phyloP scores from a whole-genome alignment of 2,329 filamentous ascomycete species.

The Ophiostoma triangulosporum region DNA sequence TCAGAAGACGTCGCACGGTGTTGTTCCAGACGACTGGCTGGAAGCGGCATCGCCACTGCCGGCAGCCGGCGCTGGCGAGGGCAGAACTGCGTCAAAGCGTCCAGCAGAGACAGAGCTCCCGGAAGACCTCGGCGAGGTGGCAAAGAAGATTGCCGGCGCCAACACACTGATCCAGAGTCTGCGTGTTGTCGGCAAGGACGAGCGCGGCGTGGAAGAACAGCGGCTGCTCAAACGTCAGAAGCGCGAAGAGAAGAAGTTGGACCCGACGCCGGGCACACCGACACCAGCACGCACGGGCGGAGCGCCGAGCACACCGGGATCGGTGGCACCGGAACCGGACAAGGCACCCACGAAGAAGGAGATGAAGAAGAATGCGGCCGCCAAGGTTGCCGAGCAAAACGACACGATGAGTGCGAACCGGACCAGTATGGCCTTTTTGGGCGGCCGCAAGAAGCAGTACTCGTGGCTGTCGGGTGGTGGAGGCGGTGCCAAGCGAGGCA shows the following conservation, averaged over 20 bases:
- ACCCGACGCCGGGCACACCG: conserved; percentile 36
- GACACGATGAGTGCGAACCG: conserved; percentile 72
- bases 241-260: conserved; percentile 43
- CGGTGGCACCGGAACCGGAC: conserved; percentile 47
- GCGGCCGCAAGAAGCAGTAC: conserved; percentile 55
- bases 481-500: conserved; percentile 21
- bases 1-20: conserved; percentile 65
- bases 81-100: conserved; percentile 35
- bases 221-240: conserved; percentile 54
- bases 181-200: conserved; percentile 48
- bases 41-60: conserved; percentile 47
- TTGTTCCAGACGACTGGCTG: conserved; percentile 62
- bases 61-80: conserved; percentile 20
- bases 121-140: background rate
- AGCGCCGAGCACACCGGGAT: conserved; percentile 47
- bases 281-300: conserved; percentile 37
- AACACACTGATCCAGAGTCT: conserved; percentile 34
- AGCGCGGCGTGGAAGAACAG: conserved; percentile 60
- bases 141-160: conserved; percentile 31
- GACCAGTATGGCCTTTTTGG: conserved; percentile 57
- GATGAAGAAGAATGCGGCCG: conserved; percentile 58
- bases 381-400: conserved; percentile 63
- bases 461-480: conserved; percentile 56
- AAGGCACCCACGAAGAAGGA: conserved; percentile 82
- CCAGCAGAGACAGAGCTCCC: conserved; percentile 28